These are phyloP conservation scores for Candida sphagnicola DNA, from an alignment of 805 yeast genomes.

Conservation along the genomic window DNA sequence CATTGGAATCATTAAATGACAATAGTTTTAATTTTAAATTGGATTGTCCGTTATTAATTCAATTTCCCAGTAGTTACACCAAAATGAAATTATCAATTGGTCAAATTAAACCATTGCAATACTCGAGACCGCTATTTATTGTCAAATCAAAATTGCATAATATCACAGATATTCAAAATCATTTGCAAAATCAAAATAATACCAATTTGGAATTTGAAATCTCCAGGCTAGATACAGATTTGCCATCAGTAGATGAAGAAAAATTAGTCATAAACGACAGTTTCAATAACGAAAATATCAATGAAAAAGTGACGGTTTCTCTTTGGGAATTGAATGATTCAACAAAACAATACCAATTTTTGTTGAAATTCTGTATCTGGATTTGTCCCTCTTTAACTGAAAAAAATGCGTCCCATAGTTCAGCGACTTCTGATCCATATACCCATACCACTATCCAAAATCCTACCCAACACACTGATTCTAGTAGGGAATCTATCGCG, in stretches of 20 bases:
- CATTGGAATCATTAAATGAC: slow-evolving; percentile 4
- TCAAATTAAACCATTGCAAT: slow-evolving; percentile 3
- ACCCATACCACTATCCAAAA: neutral
- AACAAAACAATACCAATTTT: slow-evolving; percentile 11
- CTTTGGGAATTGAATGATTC: slow-evolving; percentile 21
- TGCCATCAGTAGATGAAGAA: slow-evolving; percentile 24
- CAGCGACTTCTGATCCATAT: neutral
- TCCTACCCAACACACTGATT: neutral
- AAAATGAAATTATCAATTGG: slow-evolving; percentile 25
- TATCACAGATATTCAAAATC: slow-evolving; percentile 10
- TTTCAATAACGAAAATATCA: slow-evolving; percentile 12
- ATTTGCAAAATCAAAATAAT: slow-evolving; percentile 5
- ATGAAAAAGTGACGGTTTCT: slow-evolving; percentile 17
- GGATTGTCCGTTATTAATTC: slow-evolving; percentile 27
- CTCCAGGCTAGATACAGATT: slow-evolving; percentile 26
- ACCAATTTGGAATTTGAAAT: slow-evolving; percentile 14
- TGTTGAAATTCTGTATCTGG: slow-evolving; percentile 27
- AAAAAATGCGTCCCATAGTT: neutral
- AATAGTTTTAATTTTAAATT: neutral
- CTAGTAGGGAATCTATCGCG: neutral
- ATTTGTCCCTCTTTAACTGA: slow-evolving; percentile 10
- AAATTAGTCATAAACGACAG: slow-evolving; percentile 25
- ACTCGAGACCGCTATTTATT: slow-evolving; percentile 22
- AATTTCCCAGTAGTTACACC: slow-evolving; percentile 18
- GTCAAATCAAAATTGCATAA: slow-evolving; percentile 20